These are phyloP conservation scores for Penicillium freii DNA, from an alignment of 2,329 filamentous ascomycete genomes.

Conservation along the genomic window DNA sequence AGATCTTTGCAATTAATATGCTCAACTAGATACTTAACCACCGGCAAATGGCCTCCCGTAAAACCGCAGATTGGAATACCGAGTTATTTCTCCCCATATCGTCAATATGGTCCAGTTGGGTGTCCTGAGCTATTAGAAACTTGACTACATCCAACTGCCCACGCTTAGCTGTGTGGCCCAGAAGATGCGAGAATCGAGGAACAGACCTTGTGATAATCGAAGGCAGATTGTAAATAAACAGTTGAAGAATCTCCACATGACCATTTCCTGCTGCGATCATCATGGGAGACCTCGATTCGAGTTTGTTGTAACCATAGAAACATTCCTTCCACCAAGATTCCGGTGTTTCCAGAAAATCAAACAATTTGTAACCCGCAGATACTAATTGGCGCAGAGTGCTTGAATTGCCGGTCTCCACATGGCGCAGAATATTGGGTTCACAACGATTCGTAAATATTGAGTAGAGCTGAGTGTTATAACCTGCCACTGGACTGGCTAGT, in stretches of 20 bases:
- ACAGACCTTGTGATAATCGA: background rate
- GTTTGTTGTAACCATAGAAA: background rate
- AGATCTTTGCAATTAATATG: background rate
- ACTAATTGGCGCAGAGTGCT: background rate
- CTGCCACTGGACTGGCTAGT: too few relatives aligned
- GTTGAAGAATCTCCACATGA: background rate
- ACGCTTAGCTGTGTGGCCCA: background rate
- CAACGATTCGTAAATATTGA: background rate
- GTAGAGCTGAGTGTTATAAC: background rate
- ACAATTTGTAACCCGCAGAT: background rate
- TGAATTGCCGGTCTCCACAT: background rate
- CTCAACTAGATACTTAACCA: background rate
- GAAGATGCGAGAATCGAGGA: background rate
- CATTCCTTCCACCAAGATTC: background rate
- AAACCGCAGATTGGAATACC: background rate
- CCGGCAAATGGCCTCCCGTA: background rate
- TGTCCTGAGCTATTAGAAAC: background rate
- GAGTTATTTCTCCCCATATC: rapidly evolving
- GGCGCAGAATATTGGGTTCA: background rate
- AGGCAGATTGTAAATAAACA: background rate
- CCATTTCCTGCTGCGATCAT: background rate
- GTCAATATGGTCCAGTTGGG: too few relatives aligned
- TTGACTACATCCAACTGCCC: background rate
- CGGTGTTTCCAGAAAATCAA: background rate
- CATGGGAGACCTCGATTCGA: background rate